Percentiles rank a stretch among this genome's conserved stretches.
These are phyloP conservation scores for Alternaria ventricosa DNA, from an alignment of 2,329 filamentous ascomycete species.

Conservation along the genomic window DNA sequence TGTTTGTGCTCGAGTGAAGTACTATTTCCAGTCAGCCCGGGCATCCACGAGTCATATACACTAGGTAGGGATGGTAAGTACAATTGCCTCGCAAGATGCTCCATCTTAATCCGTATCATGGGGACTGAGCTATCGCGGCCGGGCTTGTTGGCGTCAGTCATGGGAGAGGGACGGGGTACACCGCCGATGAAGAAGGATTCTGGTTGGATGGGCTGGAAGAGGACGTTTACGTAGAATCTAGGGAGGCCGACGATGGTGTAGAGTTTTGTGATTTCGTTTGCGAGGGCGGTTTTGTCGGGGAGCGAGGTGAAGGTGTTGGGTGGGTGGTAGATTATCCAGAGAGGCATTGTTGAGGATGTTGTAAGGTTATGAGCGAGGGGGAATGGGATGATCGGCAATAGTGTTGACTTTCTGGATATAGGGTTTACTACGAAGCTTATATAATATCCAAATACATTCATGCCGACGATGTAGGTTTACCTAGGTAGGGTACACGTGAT, in stretches of 20 bases:
- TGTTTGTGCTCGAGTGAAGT: neutral
- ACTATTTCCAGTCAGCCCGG: neutral
- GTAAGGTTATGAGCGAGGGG: neutral
- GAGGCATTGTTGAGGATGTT: slow-evolving; percentile 46
- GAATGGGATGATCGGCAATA: no score
- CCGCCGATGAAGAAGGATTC: slow-evolving; percentile 43
- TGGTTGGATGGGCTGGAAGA: slow-evolving; percentile 45
- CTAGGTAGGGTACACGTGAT: neutral
- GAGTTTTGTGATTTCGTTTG: slow-evolving; percentile 49
- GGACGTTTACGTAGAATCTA: slow-evolving; percentile 54
- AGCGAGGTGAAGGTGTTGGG: slow-evolving; percentile 40
- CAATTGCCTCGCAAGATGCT: slow-evolving; percentile 40
- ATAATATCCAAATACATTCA: neutral
- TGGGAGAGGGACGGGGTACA: slow-evolving; percentile 19
- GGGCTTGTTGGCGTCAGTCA: neutral
- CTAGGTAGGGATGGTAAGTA: no score
- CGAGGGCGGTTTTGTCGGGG: slow-evolving; percentile 38
- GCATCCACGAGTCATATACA: no score
- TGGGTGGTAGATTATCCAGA: slow-evolving; percentile 54
- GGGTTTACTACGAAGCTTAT: neutral
- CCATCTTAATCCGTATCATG: slow-evolving; percentile 48
- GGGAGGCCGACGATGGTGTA: slow-evolving; percentile 49
- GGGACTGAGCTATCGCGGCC: slow-evolving; percentile 22
- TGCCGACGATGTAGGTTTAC: neutral
- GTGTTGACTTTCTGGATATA: neutral